Evolutionary conservation across 2,329 filamentous ascomycete species (phyloP).

Genomic region (Pseudopyrenochaeta lycopersici): DNA sequence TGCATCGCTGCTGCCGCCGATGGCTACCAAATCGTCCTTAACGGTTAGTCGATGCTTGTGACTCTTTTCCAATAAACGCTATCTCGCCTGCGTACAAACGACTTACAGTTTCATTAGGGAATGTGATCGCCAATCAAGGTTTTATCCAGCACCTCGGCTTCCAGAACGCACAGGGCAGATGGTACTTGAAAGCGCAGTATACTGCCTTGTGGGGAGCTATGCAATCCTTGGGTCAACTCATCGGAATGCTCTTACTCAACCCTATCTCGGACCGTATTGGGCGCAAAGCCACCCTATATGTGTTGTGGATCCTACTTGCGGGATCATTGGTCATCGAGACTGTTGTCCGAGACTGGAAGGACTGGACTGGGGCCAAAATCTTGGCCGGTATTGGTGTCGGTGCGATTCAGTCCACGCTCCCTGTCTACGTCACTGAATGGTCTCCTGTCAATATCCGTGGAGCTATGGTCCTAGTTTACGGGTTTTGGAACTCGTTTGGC

Average conservation of each 20-base stretch:
- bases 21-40: conserved; percentile 1
- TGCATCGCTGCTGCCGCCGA: conserved; percentile 1
- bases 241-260: conserved; percentile 1
- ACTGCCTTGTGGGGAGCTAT: conserved; percentile 1
- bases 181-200: not conserved
- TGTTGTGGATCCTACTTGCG: not conserved
- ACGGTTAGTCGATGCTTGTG: not conserved
- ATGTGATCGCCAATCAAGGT: conserved; percentile 1
- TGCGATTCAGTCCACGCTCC: not conserved
- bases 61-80: not conserved
- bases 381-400: not conserved
- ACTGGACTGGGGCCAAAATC: conserved; percentile 2
- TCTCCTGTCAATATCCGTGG: conserved; percentile 1
- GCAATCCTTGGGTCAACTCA: conserved; percentile 1
- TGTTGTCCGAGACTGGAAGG: conserved; percentile 1
- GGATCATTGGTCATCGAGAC: not conserved
- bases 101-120: not conserved
- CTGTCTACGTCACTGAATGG: conserved; percentile 1
- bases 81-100: not conserved
- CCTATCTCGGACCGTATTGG: not conserved
- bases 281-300: not conserved
- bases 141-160: conserved; percentile 2
- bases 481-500: not conserved
- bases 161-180: not conserved
- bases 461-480: not conserved